These are phyloP conservation scores for Nicotiana undulata DNA, from an alignment of 257 asterid species.

Conservation along the genomic window DNA sequence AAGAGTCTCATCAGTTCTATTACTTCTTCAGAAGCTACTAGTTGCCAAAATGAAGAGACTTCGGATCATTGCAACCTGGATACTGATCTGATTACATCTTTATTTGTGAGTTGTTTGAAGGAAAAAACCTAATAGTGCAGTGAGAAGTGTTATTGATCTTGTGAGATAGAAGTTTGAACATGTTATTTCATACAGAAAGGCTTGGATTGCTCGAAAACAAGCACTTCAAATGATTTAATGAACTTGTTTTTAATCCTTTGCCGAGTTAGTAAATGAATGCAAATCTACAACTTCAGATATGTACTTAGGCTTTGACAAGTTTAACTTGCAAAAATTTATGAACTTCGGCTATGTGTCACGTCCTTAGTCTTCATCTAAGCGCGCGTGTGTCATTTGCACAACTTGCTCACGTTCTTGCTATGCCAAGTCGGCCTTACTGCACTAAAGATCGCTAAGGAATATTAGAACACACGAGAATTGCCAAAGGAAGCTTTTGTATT, in stretches of 20 bases:
- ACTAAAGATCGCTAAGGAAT: no score
- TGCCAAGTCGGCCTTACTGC: no score
- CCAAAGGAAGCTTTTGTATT: no score
- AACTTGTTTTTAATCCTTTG: not conserved
- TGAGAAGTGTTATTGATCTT: not conserved
- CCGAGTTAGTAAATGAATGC: not conserved
- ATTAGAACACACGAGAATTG: no score
- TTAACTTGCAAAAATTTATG: no score
- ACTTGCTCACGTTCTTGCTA: no score
- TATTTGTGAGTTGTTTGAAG: not conserved
- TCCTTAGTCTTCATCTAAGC: no score
- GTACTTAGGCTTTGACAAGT: no score
- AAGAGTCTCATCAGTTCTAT: no score
- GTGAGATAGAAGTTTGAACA: not conserved
- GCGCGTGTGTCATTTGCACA: no score
- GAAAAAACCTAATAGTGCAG: not conserved
- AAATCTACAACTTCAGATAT: not conserved
- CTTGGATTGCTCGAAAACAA: not conserved
- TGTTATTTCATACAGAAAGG: not conserved
- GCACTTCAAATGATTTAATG: not conserved
- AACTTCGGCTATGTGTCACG: no score
- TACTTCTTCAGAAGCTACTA: no score
- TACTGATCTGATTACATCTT: not conserved
- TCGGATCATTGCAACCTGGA: not conserved
- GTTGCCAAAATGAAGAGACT: not conserved